A percentile compares a stretch with the other conserved stretches of the same genome.
Conservation (phyloP, 176 grass and related monocot species). For the Eragrostis curvula region DNA sequence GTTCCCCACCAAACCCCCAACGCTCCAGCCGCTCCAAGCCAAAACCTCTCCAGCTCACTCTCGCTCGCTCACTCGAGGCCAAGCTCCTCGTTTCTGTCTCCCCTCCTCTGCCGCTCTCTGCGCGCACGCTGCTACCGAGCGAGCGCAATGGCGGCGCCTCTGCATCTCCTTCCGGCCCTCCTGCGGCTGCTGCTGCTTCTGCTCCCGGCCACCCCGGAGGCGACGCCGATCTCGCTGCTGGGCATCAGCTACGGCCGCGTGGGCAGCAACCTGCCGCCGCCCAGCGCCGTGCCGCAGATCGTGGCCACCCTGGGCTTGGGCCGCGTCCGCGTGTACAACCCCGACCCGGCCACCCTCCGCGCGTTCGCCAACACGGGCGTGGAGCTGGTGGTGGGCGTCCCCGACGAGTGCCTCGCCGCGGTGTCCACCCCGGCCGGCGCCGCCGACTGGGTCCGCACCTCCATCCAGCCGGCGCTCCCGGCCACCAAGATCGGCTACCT, state of each 20-base stretch:
- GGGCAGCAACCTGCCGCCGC: conserved; percentile 66
- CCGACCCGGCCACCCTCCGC: conserved; percentile 51
- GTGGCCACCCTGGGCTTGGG: conserved; percentile 58
- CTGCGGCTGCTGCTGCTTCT: conserved; percentile 31
- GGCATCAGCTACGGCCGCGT: conserved; percentile 86
- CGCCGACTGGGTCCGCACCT: conserved; percentile 48
- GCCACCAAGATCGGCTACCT: conserved; percentile 65
- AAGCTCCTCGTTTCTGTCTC: background rate
- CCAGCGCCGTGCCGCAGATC: conserved; percentile 35
- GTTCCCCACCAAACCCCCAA: background rate
- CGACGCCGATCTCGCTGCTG: conserved; percentile 56
- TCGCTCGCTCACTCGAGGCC: background rate
- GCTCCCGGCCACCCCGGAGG: conserved; percentile 24
- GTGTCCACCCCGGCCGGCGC: conserved; percentile 56
- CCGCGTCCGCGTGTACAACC: conserved; percentile 71
- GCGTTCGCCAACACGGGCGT: conserved; percentile 87
- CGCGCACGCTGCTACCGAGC: background rate
- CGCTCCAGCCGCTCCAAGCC: background rate
- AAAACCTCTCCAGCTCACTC: conserved; percentile 19
- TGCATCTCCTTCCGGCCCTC: conserved; percentile 1
- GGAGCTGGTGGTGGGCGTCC: conserved; percentile 66
- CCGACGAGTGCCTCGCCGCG: conserved; percentile 51
- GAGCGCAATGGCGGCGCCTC: conserved; percentile 36
- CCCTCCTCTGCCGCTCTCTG: too few relatives aligned
- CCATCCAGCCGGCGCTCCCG: conserved; percentile 60